phyloP scores from a whole-genome alignment of 305 asterid genomes.

The Fraxinus dipetala region DNA sequence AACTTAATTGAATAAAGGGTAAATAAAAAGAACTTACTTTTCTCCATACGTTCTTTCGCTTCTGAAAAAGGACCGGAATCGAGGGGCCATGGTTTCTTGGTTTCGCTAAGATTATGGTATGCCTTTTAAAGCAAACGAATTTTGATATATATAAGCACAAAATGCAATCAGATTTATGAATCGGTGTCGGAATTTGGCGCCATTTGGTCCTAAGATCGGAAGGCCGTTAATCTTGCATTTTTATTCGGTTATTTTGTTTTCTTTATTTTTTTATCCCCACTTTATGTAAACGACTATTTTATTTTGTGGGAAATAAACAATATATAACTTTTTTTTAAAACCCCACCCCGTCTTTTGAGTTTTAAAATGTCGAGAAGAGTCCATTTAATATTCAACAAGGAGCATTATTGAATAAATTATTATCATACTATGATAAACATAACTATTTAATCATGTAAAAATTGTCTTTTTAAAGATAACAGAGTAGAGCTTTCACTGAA shows the following conservation, averaged over 20 bases:
- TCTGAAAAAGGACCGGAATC: slow-evolving; percentile 34
- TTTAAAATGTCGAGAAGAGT: neutral
- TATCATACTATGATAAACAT: neutral
- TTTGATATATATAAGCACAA: neutral
- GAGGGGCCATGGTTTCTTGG: slow-evolving; percentile 38
- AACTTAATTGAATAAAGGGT: neutral
- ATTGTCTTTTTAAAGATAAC: neutral
- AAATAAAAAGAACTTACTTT: slow-evolving; percentile 23
- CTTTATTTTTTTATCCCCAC: neutral
- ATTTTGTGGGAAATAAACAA: neutral
- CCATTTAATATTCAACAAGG: no score
- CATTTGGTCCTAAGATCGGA: neutral
- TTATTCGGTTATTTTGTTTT: neutral
- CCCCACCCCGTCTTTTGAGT: neutral
- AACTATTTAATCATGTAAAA: neutral
- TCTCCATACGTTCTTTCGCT: slow-evolving; percentile 20
- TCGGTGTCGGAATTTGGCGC: neutral
- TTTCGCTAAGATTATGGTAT: slow-evolving; percentile 31
- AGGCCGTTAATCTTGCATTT: neutral
- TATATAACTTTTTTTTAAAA: neutral
- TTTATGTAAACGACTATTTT: neutral
- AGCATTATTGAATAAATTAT: neutral
- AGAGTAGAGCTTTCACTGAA: neutral
- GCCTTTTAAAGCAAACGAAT: slow-evolving; percentile 10
- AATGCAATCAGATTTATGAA: neutral